Percentiles rank a stretch among this genome's conserved stretches.
These are phyloP conservation scores for Daldinia decipiens DNA, from an alignment of 495 filamentous ascomycete species.

Conservation along the genomic window DNA sequence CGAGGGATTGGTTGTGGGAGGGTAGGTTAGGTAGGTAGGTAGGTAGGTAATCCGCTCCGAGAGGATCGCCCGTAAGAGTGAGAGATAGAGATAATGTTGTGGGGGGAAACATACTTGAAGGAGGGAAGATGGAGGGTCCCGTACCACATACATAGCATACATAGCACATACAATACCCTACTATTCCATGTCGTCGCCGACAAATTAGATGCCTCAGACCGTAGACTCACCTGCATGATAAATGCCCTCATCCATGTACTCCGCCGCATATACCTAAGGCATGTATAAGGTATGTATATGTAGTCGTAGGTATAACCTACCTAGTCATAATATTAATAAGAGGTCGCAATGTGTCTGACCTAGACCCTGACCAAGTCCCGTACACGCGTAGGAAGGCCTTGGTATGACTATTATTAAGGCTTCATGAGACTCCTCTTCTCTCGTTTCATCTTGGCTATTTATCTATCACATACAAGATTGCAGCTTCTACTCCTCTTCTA, in stretches of 20 bases:
- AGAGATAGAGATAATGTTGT: slow-evolving; percentile 40
- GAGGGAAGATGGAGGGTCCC: slow-evolving; percentile 38
- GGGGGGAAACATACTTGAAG: slow-evolving; percentile 23
- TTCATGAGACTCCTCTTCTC: slow-evolving; percentile 24
- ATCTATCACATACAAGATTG: slow-evolving; percentile 11
- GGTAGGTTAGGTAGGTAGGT: too few species aligned
- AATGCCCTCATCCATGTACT: slow-evolving; percentile 41
- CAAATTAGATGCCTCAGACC: slow-evolving; percentile 38
- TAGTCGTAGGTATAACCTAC: background rate
- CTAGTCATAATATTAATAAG: background rate
- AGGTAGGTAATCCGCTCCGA: slow-evolving; percentile 33
- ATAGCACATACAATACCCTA: slow-evolving; percentile 10
- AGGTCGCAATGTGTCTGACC: background rate
- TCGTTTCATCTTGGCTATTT: slow-evolving; percentile 37
- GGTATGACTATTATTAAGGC: slow-evolving; percentile 39
- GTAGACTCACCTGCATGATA: slow-evolving; percentile 37
- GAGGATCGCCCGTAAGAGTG: slow-evolving; percentile 27
- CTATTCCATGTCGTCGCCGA: slow-evolving; percentile 25
- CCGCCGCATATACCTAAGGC: slow-evolving; percentile 6
- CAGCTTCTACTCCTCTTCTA: slow-evolving; percentile 63
- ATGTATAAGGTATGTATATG: background rate
- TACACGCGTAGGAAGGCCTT: slow-evolving; percentile 3
- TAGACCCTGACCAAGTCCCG: slow-evolving; percentile 5
- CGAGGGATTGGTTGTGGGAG: slow-evolving; percentile 6
- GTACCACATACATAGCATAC: slow-evolving; percentile 36